Evolutionary conservation across 129 eudicot species (phyloP).

Genomic region (Lactuca saligna): DNA sequence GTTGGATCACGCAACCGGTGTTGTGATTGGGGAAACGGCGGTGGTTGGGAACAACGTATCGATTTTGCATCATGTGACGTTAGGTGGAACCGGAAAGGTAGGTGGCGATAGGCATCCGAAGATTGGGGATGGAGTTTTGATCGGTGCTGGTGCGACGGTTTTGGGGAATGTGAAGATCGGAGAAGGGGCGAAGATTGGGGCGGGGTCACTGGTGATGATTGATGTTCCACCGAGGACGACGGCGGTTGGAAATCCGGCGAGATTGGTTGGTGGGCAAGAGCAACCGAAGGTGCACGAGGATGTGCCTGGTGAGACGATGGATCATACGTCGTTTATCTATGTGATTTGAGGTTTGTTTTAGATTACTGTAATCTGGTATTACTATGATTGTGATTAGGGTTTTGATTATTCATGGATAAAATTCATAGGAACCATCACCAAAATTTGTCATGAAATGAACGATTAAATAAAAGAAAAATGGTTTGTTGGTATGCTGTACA

Average conservation of each 20-base stretch:
- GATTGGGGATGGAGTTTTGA: constrained; percentile 80
- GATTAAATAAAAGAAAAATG: too few species aligned
- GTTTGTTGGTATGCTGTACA: too few species aligned
- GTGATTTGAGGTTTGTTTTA: constrained; percentile 31
- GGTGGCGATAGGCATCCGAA: constrained; percentile 79
- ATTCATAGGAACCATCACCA: neutral
- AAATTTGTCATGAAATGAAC: too few species aligned
- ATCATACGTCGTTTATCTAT: constrained; percentile 70
- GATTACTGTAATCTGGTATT: neutral
- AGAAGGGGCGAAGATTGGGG: constrained; percentile 82
- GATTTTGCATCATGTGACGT: constrained; percentile 78
- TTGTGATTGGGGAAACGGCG: constrained; percentile 82
- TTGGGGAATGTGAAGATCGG: constrained; percentile 69
- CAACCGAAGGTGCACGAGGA: constrained; percentile 53
- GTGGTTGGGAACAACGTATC: constrained; percentile 75
- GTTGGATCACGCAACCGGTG: constrained; percentile 80
- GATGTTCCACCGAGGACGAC: constrained; percentile 81
- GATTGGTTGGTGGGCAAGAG: constrained; percentile 71
- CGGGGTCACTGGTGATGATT: constrained; percentile 76
- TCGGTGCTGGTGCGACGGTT: constrained; percentile 78
- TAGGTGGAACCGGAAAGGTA: constrained; percentile 78
- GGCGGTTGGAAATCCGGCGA: constrained; percentile 87
- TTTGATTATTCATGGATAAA: neutral
- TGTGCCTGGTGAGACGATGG: constrained; percentile 75
- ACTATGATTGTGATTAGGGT: neutral